Evolutionary conservation across 306 rosid genomes (phyloP).

Genomic region (Vicia faba): DNA sequence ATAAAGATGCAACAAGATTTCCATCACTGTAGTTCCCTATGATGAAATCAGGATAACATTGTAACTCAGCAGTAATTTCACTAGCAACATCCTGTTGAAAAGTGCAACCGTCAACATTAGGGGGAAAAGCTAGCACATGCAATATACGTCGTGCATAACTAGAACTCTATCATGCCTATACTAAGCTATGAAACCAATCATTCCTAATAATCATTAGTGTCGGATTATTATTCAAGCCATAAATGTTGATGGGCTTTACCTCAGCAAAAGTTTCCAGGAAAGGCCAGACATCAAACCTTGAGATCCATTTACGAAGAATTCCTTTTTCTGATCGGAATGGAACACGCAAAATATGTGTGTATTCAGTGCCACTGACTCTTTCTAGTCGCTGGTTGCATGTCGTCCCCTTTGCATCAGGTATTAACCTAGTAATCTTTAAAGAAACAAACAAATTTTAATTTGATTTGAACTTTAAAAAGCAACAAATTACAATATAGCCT

Average conservation of each 20-base stretch:
- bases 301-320: conserved; percentile 81
- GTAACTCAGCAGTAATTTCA: conserved; percentile 81
- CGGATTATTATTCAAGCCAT: conserved; percentile 15
- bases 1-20: conserved; percentile 87
- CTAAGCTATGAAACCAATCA: conserved; percentile 4
- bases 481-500: conserved; percentile 8
- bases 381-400: conserved; percentile 93
- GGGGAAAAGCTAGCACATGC: conserved; percentile 17
- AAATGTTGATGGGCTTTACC: conserved; percentile 47
- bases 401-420: conserved; percentile 94
- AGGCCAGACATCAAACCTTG: conserved; percentile 98
- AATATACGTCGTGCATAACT: not conserved
- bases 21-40: conserved; percentile 98
- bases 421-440: conserved; percentile 73
- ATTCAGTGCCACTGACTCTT: conserved; percentile 81
- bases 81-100: conserved; percentile 73
- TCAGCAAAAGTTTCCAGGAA: conserved; percentile 88
- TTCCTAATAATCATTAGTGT: conserved; percentile 16
- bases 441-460: not conserved
- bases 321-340: conserved; percentile 86
- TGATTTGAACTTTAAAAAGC: conserved; percentile 11
- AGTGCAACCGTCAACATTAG: conserved; percentile 32
- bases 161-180: conserved; percentile 4
- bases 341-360: conserved; percentile 84
- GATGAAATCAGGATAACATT: conserved; percentile 81